Conservation (phyloP, 2,329 filamentous ascomycete species). For the Pseudogymnoascus sp. region DNA sequence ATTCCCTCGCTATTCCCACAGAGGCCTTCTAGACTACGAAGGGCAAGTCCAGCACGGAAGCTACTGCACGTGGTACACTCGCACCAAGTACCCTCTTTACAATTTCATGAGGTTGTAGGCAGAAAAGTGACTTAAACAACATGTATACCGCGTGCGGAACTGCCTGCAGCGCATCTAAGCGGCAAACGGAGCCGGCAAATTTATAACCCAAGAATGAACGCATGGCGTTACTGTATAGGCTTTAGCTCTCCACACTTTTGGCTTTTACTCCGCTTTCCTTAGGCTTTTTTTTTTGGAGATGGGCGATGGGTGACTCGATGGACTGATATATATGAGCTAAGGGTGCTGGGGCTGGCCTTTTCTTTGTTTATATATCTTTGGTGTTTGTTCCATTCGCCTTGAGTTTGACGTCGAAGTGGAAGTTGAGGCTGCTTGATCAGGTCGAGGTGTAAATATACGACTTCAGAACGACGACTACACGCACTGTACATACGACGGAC, state of each 20-base stretch:
- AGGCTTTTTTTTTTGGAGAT: not conserved
- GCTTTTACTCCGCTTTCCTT: not conserved
- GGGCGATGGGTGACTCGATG: not conserved
- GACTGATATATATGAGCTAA: too few species aligned
- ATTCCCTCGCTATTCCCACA: not conserved
- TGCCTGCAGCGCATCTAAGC: not conserved
- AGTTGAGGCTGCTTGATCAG: too few species aligned
- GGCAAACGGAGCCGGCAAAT: not conserved
- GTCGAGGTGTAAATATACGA: too few species aligned
- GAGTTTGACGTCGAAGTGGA: too few species aligned
- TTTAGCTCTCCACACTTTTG: not conserved
- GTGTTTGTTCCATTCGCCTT: too few species aligned
- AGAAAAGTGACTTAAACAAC: not conserved
- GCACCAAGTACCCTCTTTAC: accelerated
- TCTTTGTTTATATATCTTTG: not conserved
- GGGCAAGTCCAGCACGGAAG: not conserved
- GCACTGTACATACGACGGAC: not conserved
- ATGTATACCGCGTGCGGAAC: not conserved
- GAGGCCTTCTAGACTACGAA: too few species aligned
- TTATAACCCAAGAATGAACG: not conserved
- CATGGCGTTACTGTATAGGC: not conserved
- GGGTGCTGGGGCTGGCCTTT: not conserved
- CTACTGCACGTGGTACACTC: too few species aligned
- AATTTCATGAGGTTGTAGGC: not conserved
- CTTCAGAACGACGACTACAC: too few species aligned